A percentile compares a stretch with the other conserved stretches of the same genome.
Conservation (phyloP, 2,329 filamentous ascomycete genomes). For the Chlorencoelia australis region DNA sequence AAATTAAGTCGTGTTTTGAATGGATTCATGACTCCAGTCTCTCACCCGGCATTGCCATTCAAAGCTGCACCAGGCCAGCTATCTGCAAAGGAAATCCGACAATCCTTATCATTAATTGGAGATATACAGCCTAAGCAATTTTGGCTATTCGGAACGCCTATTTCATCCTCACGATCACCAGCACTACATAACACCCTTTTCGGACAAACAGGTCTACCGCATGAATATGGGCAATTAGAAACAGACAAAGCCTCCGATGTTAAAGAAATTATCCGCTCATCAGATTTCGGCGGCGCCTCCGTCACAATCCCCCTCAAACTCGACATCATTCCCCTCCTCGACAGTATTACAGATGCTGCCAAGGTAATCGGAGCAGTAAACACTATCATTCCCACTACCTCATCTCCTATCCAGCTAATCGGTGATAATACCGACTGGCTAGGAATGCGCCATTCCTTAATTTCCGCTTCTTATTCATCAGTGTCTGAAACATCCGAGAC, state of each 20-base stretch:
- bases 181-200: slow-evolving; percentile 86
- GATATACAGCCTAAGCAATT: slow-evolving; percentile 68
- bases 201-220: slow-evolving; percentile 64
- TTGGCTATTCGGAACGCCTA: slow-evolving; percentile 79
- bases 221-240: slow-evolving; percentile 69
- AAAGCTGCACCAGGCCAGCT: slow-evolving; percentile 92
- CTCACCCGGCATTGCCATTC: slow-evolving; percentile 79
- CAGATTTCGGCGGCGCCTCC: slow-evolving; percentile 82
- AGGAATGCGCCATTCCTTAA: slow-evolving; percentile 75
- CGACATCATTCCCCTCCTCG: slow-evolving; percentile 72
- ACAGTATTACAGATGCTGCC: slow-evolving; percentile 71
- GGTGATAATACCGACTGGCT: slow-evolving; percentile 96
- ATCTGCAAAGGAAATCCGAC: slow-evolving; percentile 79
- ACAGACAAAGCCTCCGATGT: slow-evolving; percentile 56
- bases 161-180: slow-evolving; percentile 74
- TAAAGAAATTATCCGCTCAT: slow-evolving; percentile 51
- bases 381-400: slow-evolving; percentile 62
- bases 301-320: slow-evolving; percentile 94
- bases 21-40: slow-evolving; percentile 87
- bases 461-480: slow-evolving; percentile 18
- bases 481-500: slow-evolving; percentile 21
- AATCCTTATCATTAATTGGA: slow-evolving; percentile 67
- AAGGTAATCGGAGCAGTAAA: slow-evolving; percentile 85
- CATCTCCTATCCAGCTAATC: slow-evolving; percentile 41
- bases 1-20: slow-evolving; percentile 89